Evolutionary conservation across 169 alveolate species (phyloP).

Genomic region (Cardiosporidium cionae): DNA sequence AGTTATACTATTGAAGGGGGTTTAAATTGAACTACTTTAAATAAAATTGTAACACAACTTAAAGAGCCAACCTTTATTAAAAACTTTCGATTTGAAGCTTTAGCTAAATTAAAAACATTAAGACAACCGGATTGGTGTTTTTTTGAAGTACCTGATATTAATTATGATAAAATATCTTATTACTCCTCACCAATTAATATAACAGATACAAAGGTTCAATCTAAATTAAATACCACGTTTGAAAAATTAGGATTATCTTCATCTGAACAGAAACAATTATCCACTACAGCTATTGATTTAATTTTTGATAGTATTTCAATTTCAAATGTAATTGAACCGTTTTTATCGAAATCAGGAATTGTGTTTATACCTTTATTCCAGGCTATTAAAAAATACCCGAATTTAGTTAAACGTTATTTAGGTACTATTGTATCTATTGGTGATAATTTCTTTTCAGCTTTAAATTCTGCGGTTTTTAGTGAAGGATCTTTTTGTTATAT

Average conservation of each 20-base stretch:
- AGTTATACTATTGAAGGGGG: constrained; percentile 3
- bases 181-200: constrained; percentile 8
- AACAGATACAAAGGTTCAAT: neutral
- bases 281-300: constrained; percentile 16
- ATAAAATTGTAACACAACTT: neutral
- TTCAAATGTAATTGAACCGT: neutral
- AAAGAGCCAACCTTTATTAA: neutral
- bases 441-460: constrained; percentile 22
- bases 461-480: constrained; percentile 16
- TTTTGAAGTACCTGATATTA: constrained; percentile 2
- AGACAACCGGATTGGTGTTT: constrained; percentile 23
- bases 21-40: constrained; percentile 2
- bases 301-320: constrained; percentile 34
- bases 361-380: constrained; percentile 18
- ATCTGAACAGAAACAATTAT: neutral
- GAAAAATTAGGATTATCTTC: constrained; percentile 9
- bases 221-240: neutral
- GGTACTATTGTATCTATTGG: constrained; percentile 9
- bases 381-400: constrained; percentile 4
- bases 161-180: constrained; percentile 12
- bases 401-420: constrained; percentile 4
- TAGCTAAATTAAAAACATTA: neutral
- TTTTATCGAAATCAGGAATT: constrained; percentile 4
- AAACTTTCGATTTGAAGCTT: constrained; percentile 10
- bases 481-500: constrained; percentile 29